phyloP scores from a whole-genome alignment of 1,139 yeast species.

The Hansenula anomala region DNA sequence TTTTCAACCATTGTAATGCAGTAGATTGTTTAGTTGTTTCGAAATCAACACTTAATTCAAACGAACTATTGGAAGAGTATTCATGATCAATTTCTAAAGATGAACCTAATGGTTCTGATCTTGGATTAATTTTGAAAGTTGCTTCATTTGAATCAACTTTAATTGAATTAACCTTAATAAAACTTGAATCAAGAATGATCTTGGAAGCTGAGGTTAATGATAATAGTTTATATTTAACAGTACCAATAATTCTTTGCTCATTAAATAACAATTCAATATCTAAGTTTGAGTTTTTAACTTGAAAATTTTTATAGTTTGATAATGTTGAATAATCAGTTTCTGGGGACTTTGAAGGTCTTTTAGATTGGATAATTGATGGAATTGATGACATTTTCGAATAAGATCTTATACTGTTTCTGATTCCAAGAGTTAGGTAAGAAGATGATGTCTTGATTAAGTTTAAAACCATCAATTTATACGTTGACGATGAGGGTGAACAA shows the following conservation, averaged over 20 bases:
- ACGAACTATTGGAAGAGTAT: slow-evolving; percentile 14
- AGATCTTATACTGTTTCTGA: background rate
- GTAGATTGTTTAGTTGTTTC: slow-evolving; percentile 73
- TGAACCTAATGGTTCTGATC: slow-evolving; percentile 66
- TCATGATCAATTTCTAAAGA: slow-evolving; percentile 39
- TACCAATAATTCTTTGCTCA: slow-evolving; percentile 46
- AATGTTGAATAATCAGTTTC: slow-evolving; percentile 71
- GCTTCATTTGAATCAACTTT: slow-evolving; percentile 36
- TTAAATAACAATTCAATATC: slow-evolving; percentile 55
- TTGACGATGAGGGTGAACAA: too few relatives aligned
- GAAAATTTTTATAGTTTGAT: slow-evolving; percentile 61
- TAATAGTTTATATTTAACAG: slow-evolving; percentile 43
- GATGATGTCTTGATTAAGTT: too few relatives aligned
- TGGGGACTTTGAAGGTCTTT: slow-evolving; percentile 26
- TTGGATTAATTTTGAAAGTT: slow-evolving; percentile 36
- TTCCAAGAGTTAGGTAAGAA: too few relatives aligned
- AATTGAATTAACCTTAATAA: slow-evolving; percentile 44
- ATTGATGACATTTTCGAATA: slow-evolving; percentile 2
- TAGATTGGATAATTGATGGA: slow-evolving; percentile 12
- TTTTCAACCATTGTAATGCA: slow-evolving; percentile 80
- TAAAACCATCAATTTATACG: too few relatives aligned
- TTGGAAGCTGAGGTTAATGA: slow-evolving; percentile 24
- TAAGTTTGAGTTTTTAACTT: slow-evolving; percentile 47
- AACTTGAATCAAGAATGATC: slow-evolving; percentile 67
- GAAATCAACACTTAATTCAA: slow-evolving; percentile 44